These are phyloP conservation scores for Margaritispora aquatica DNA, from an alignment of 495 filamentous ascomycete genomes.

Conservation along the genomic window DNA sequence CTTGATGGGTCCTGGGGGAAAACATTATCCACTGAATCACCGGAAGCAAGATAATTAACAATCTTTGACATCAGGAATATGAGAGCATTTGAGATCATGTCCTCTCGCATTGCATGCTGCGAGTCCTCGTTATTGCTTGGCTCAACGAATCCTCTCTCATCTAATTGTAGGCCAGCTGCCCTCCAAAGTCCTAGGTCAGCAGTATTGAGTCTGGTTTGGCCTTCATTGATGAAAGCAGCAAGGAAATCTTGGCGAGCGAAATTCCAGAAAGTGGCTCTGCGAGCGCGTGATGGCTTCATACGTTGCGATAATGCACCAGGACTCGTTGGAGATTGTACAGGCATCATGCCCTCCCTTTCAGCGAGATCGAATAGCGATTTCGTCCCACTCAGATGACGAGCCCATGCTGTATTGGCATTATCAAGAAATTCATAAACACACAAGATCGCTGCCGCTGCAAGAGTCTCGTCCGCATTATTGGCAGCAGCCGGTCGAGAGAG, in stretches of 20 bases:
- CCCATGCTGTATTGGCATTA: slow-evolving; percentile 54
- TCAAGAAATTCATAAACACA: slow-evolving; percentile 61
- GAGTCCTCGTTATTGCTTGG: slow-evolving; percentile 42
- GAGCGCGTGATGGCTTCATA: slow-evolving; percentile 43
- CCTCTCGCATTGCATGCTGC: slow-evolving; percentile 49
- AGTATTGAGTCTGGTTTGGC: slow-evolving; percentile 53
- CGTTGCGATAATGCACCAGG: slow-evolving; percentile 17
- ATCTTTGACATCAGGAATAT: slow-evolving; percentile 60
- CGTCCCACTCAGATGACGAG: slow-evolving; percentile 57
- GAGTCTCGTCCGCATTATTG: slow-evolving; percentile 49
- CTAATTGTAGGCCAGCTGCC: slow-evolving; percentile 53
- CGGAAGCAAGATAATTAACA: slow-evolving; percentile 52
- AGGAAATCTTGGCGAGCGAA: slow-evolving; percentile 61
- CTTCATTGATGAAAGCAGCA: slow-evolving; percentile 57
- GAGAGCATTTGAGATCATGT: slow-evolving; percentile 55
- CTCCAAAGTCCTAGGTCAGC: slow-evolving; percentile 56
- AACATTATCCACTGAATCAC: slow-evolving; percentile 33
- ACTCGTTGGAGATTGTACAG: slow-evolving; percentile 25
- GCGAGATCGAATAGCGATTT: slow-evolving; percentile 57
- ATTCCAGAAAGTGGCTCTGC: slow-evolving; percentile 59
- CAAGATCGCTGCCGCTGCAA: slow-evolving; percentile 56
- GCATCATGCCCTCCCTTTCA: slow-evolving; percentile 55
- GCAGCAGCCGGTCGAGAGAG: slow-evolving; percentile 24
- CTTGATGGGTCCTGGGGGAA: slow-evolving; percentile 31
- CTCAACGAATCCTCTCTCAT: slow-evolving; percentile 45